phyloP scores from a whole-genome alignment of 179 eudicot species.

The Silene coronaria region DNA sequence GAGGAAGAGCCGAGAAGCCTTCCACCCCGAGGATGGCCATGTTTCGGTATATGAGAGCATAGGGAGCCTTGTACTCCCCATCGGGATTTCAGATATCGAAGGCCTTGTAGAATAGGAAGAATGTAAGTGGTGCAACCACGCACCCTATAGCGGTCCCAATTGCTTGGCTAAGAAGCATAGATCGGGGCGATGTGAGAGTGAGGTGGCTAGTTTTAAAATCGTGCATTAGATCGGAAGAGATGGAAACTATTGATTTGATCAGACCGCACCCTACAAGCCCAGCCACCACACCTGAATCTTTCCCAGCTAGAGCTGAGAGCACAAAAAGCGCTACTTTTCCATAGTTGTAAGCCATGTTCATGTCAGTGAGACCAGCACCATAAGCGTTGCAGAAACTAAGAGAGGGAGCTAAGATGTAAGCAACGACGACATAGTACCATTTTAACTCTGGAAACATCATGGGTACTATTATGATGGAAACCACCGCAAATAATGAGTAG shows the following conservation, averaged over 20 bases:
- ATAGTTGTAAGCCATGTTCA: conserved; percentile 87
- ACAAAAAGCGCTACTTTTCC: conserved; percentile 85
- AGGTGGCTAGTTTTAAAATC: conserved; percentile 87
- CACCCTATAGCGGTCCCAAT: conserved; percentile 87
- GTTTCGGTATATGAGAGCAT: conserved; percentile 60
- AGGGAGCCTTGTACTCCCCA: conserved; percentile 75
- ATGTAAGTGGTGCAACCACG: conserved; percentile 63
- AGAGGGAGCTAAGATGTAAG: conserved; percentile 65
- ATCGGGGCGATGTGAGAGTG: conserved; percentile 77
- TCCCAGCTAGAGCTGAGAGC: conserved; percentile 54
- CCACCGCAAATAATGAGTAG: conserved; percentile 42
- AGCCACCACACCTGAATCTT: conserved; percentile 65
- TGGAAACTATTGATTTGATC: conserved; percentile 62
- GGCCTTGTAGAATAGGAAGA: conserved; percentile 63
- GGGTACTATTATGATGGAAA: conserved; percentile 60
- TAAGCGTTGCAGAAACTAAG: conserved; percentile 84
- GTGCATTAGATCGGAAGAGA: conserved; percentile 80
- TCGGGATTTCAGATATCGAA: conserved; percentile 64
- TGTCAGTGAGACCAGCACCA: conserved; percentile 83
- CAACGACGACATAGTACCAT: conserved; percentile 67
- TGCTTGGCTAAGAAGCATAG: conserved; percentile 83
- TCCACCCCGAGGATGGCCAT: conserved; percentile 77
- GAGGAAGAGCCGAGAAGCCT: conserved; percentile 76
- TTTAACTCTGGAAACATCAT: conserved; percentile 64
- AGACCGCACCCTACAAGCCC: conserved; percentile 83